Evolutionary conservation across 2,329 filamentous ascomycete species (phyloP), one percentile per base, ranked within the genome.

Genomic region (Raffaelea ambrosiae): DNA sequence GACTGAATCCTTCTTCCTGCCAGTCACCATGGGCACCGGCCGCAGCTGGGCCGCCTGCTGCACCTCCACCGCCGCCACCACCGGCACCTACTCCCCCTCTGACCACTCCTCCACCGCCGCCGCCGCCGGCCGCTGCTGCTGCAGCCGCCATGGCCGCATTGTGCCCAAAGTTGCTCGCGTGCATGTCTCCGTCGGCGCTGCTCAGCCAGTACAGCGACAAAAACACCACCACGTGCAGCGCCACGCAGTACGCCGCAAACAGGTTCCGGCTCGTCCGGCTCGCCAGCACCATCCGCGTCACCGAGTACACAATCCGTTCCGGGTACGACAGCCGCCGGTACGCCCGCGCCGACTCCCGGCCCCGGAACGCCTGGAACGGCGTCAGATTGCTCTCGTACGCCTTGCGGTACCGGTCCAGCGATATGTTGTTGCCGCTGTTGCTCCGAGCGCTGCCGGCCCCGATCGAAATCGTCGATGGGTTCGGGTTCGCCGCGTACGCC

Each of bases 371-470:
- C 22, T 91, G 90, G 63, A 98, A 98, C 0, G 93, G 93, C 11
- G 89, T 95, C 43, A 98, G 84, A 60, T 93, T 95, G 39, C 86
- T 87, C 68, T 98, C 93, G 68, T 98, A 98, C 11, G 89, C 88
- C 49, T 88, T 84, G 52, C 86, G 81, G 66, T 98, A 98, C 42
- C 89, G 80, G 64, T 95, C 88, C 47, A 93, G 72, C 14, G 82
- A 80, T 7, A 29, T 29, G 46, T 84, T 76, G 4, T 81, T 83
- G 1, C 51, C 58, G 68, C 78, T 76, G 4, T 81, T 62, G 68
- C 79, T 62, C 64, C 48, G 71, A 19, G 69, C 56, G 63, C 74
- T 57, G 68, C 79, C 63, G 68, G 18, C 16, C 5, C 80, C 64
- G 63, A 81, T 65, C 53, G 76, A 74, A 22, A 88, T 72, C 20